Evolutionary conservation across 78 protist species (phyloP).

Genomic region (Guillardia theta): DNA sequence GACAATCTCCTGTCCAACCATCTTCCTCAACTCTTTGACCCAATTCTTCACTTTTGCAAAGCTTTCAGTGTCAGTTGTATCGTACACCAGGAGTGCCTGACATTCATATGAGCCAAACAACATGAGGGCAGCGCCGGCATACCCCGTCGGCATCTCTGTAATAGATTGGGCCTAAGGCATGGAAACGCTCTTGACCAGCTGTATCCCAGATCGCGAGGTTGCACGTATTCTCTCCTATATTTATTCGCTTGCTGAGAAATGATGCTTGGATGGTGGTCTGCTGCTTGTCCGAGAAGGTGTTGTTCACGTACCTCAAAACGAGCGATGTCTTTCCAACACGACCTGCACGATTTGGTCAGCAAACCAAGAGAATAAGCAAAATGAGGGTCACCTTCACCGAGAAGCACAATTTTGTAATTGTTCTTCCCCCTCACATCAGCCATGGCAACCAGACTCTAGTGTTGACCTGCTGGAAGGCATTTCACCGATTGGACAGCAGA

Average conservation of each 20-base stretch:
- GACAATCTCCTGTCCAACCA: constrained; percentile 79
- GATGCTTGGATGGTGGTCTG: constrained; percentile 77
- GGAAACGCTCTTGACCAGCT: constrained; percentile 84
- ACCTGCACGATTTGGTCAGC: constrained; percentile 51
- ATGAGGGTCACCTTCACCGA: background rate
- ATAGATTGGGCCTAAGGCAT: constrained; percentile 92
- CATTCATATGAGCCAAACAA: background rate
- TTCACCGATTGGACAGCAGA: too few species aligned
- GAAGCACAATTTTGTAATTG: background rate
- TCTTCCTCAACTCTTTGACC: constrained; percentile 84
- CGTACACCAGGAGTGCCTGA: constrained; percentile 84
- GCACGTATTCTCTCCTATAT: constrained; percentile 60
- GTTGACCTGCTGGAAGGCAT: too few species aligned
- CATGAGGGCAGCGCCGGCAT: background rate
- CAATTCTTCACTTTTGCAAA: constrained; percentile 65
- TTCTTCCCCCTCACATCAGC: too few species aligned
- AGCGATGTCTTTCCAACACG: constrained; percentile 94
- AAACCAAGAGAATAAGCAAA: background rate
- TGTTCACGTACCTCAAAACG: constrained; percentile 41
- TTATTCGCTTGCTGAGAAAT: constrained; percentile 66
- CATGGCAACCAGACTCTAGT: too few species aligned
- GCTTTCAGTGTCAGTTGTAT: constrained; percentile 70
- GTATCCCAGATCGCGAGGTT: constrained; percentile 57
- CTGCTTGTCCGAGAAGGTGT: background rate
- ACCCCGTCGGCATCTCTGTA: constrained; percentile 89